Evolutionary conservation across 78 protist species (phyloP).

Genomic region (Guillardia theta): DNA sequence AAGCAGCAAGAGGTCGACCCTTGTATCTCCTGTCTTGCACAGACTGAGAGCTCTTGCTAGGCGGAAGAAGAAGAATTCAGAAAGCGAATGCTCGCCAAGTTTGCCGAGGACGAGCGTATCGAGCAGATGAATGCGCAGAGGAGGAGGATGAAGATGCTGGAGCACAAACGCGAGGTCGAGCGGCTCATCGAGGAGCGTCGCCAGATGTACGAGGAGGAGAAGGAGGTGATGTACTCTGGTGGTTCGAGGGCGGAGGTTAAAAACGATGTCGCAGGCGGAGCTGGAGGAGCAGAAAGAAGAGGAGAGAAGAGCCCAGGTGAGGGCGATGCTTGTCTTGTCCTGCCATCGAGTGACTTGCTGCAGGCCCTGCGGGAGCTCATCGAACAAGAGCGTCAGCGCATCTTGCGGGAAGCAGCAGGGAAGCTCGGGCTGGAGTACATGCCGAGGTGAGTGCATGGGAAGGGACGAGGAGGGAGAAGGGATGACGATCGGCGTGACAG

Average conservation of each 20-base stretch:
- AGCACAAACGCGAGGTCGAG: slow-evolving; percentile 63
- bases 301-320: neutral
- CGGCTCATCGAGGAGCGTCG: slow-evolving; percentile 57
- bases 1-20: neutral
- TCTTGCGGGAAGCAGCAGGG: slow-evolving; percentile 41
- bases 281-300: neutral
- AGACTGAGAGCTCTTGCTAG: neutral
- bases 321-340: too few relatives aligned
- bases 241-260: slow-evolving; percentile 20
- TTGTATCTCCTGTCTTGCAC: neutral
- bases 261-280: neutral
- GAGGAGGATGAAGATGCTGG: slow-evolving; percentile 47
- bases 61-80: slow-evolving; percentile 61
- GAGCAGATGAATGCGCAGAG: slow-evolving; percentile 60
- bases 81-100: slow-evolving; percentile 53
- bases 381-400: slow-evolving; percentile 62
- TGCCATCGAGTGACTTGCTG: too few relatives aligned
- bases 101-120: slow-evolving; percentile 73
- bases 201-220: neutral
- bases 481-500: too few relatives aligned
- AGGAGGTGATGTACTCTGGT: too few relatives aligned
- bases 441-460: too few relatives aligned
- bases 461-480: too few relatives aligned
- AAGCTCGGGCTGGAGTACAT: slow-evolving; percentile 47
- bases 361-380: neutral